Evolutionary conservation across 495 filamentous ascomycete genomes (phyloP).

Genomic region (Annulohypoxylon stygium): DNA sequence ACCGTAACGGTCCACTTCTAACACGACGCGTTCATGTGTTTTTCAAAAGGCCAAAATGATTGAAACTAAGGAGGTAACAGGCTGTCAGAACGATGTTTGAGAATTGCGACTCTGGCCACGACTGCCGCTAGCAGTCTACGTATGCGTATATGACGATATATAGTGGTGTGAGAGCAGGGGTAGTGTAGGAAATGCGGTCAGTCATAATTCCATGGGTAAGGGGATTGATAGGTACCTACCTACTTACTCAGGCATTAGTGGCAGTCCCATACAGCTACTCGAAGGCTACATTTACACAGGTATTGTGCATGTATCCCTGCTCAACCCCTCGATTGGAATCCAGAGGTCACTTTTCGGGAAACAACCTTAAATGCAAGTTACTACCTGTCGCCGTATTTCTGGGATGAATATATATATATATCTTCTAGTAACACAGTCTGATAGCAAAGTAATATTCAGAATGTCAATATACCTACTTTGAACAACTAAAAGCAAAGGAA

Average conservation of each 20-base stretch:
- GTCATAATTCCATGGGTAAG: conserved; percentile 36
- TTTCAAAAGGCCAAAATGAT: conserved; percentile 16
- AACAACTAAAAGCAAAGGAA: background rate
- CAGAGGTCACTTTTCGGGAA: conserved; percentile 13
- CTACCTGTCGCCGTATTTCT: background rate
- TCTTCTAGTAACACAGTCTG: background rate
- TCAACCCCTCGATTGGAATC: background rate
- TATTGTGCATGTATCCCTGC: conserved; percentile 15
- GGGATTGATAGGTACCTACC: conserved; percentile 24
- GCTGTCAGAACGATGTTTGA: conserved; percentile 49
- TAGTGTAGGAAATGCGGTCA: background rate
- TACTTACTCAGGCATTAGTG: background rate
- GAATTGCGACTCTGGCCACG: conserved; percentile 41
- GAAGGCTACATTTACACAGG: background rate
- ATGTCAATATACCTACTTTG: background rate
- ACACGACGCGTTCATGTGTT: conserved; percentile 40
- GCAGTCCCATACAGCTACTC: background rate
- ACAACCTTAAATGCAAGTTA: conserved; percentile 29
- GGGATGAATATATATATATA: background rate
- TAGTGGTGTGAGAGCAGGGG: conserved; percentile 21
- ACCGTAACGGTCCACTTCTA: conserved; percentile 39
- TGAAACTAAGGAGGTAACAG: conserved; percentile 52
- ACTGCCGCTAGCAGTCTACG: conserved; percentile 7
- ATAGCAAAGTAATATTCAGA: background rate
- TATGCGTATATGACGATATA: conserved; percentile 12